Evolutionary conservation across 352 stramenopile species (phyloP).

Genomic region (Peronospora destructor): DNA sequence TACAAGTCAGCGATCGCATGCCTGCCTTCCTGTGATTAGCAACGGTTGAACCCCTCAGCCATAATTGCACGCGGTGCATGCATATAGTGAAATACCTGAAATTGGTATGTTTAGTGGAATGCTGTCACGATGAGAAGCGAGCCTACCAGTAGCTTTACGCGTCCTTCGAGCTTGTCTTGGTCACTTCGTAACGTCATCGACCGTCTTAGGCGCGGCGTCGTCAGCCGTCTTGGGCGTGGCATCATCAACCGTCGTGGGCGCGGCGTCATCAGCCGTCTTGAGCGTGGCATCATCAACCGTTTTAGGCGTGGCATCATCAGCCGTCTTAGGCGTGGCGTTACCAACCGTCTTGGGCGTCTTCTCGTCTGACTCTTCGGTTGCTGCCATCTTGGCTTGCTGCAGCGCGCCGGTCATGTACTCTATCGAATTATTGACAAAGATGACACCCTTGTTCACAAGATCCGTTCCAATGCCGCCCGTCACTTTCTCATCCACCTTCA

Average conservation of each 20-base stretch:
- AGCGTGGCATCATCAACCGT: neutral
- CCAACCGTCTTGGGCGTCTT: slow-evolving; percentile 29
- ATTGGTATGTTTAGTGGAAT: slow-evolving; percentile 18
- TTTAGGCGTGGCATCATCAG: too few species aligned
- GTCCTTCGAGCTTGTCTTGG: slow-evolving; percentile 20
- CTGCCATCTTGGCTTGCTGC: slow-evolving; percentile 56
- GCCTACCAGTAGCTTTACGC: slow-evolving; percentile 11
- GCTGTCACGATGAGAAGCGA: neutral
- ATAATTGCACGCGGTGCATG: too few species aligned
- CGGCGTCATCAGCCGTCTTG: slow-evolving; percentile 30
- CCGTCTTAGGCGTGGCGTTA: slow-evolving; percentile 14
- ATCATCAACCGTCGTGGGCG: slow-evolving; percentile 5
- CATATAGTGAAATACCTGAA: slow-evolving; percentile 1
- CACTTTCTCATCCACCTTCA: slow-evolving; percentile 66
- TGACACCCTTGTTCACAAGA: slow-evolving; percentile 41
- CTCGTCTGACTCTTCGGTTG: slow-evolving; percentile 31
- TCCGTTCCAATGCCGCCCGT: slow-evolving; percentile 57
- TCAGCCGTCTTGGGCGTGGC: slow-evolving; percentile 25
- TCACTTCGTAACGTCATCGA: neutral
- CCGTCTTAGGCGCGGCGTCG: slow-evolving; percentile 14
- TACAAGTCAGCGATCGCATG: slow-evolving; percentile 4
- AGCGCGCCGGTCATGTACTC: slow-evolving; percentile 61
- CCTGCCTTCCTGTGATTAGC: slow-evolving; percentile 12
- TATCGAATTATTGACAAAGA: slow-evolving; percentile 57
- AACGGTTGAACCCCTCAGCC: slow-evolving; percentile 11